phyloP scores from a whole-genome alignment of 2,329 filamentous ascomycete species.

The Aspergillus glaucus region DNA sequence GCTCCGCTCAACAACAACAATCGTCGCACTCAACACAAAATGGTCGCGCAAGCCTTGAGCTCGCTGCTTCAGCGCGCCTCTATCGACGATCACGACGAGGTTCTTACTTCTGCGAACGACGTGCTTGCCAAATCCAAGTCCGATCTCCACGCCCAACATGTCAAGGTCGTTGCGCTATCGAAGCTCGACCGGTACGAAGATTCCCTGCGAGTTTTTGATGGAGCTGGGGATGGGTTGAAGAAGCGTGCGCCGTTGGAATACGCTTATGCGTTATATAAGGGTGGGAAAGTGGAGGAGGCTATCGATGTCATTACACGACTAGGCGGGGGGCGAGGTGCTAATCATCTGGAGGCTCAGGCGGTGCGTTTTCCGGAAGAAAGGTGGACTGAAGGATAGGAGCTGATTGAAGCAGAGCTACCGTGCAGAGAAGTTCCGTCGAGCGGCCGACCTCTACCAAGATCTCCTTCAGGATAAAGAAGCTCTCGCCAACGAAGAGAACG shows the following conservation, averaged over 20 bases:
- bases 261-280: conserved; percentile 59
- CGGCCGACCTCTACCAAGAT: conserved; percentile 49
- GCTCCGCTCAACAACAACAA: neutral
- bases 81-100: conserved; percentile 57
- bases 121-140: conserved; percentile 52
- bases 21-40: conserved; percentile 5
- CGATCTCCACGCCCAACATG: conserved; percentile 52
- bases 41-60: conserved; percentile 44
- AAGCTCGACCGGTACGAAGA: conserved; percentile 61
- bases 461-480: conserved; percentile 38
- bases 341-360: conserved; percentile 58
- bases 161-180: conserved; percentile 54
- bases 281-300: conserved; percentile 50
- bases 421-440: conserved; percentile 52
- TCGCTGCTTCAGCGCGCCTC: conserved; percentile 52
- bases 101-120: conserved; percentile 53
- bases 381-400: neutral
- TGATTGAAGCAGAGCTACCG: conserved; percentile 42
- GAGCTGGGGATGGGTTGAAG: conserved; percentile 49
- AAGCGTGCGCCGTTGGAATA: conserved; percentile 52
- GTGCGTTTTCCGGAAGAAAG: conserved; percentile 27
- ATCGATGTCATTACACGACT: conserved; percentile 43
- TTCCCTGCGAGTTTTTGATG: conserved; percentile 51
- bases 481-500: conserved; percentile 48
- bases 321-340: conserved; percentile 44